Evolutionary conservation across 1,284 basidiomycete species (phyloP), one percentile per base, ranked within the genome.

Genomic region (Malassezia arunalokei): DNA sequence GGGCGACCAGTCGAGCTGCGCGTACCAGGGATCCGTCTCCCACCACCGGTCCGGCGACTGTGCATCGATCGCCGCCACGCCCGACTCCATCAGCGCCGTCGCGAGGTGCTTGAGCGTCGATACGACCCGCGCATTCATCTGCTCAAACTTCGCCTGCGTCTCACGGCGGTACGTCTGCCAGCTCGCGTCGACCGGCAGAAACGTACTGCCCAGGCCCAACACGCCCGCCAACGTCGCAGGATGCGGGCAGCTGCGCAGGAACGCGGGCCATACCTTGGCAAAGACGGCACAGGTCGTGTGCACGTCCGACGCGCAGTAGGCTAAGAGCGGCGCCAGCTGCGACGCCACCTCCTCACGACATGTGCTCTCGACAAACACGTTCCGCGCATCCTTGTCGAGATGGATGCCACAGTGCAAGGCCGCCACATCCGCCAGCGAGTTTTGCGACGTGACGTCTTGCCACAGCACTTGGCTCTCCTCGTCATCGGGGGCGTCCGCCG

Each of bases 1-100:
- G 0, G 87, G 87, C 1, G 85, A 83, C 92, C 92, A 98, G 73
- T 99, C 91, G 47, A 98, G 77, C 73, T 99, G 94, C 43, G 78
- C 80, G 14, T 89, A 76, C 91, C 91, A 98, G 2, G 83, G 80
- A 72, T 92, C 86, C 1, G 81, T 78, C 59, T 81, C 81, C 82
- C 85, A 87, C 43, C 74, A 64, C 20, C 64, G 55, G 49, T 51
- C 43, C 14, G 59, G 55, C 29, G 56, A 50, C 20, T 51, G 9
- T 11, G 33, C 33, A 20, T 55, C 39, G 6, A 55, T 47, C 15
- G 54, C 62, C 14, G 47, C 43, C 5, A 62, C 60, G 37, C 63
- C 65, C 14, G 55, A 46, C 1, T 56, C 47, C 37, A 55, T 31
- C 75, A 75, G 77, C 74, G 62, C 81, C 56, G 79, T 76, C 0